phyloP scores from a whole-genome alignment of 2,329 filamentous ascomycete species.

The Xylariaceae sp. region DNA sequence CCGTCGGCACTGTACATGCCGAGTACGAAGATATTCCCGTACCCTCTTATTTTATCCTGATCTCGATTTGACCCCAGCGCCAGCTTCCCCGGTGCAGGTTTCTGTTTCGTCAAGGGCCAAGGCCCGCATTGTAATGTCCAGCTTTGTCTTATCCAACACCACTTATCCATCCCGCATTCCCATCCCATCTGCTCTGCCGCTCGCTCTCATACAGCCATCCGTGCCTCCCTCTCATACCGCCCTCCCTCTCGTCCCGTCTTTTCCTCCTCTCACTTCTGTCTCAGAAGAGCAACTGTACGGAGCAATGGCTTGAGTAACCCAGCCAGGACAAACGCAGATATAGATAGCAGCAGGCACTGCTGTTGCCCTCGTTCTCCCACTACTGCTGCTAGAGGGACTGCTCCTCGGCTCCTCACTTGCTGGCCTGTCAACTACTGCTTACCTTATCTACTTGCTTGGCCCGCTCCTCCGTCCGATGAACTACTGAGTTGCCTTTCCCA shows the following conservation, averaged over 20 bases:
- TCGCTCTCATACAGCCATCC: not conserved
- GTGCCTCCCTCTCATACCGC: not conserved
- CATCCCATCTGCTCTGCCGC: not conserved
- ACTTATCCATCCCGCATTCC: not conserved
- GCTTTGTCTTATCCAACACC: not conserved
- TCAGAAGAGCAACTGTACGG: not conserved
- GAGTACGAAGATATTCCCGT: too few species aligned
- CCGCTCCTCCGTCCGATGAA: too few species aligned
- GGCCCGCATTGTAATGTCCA: slow-evolving; percentile 7
- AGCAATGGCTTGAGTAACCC: not conserved
- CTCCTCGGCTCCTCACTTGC: slow-evolving; percentile 4
- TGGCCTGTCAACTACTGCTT: too few species aligned
- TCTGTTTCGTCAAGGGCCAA: slow-evolving; percentile 14
- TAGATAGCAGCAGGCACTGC: slow-evolving; percentile 6
- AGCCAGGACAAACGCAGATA: slow-evolving; percentile 1
- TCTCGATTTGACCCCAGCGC: too few species aligned
- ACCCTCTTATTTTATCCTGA: slow-evolving; percentile 6
- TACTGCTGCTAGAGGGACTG: not conserved
- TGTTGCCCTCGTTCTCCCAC: not conserved
- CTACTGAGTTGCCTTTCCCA: too few species aligned
- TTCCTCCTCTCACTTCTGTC: slow-evolving; percentile 1
- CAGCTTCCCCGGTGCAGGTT: slow-evolving; percentile 15
- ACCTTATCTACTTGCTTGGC: too few species aligned
- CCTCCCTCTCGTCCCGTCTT: not conserved
- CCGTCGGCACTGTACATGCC: too few species aligned